These are phyloP conservation scores for Rachicladosporium sp. DNA, from an alignment of 2,329 filamentous ascomycete genomes.

Conservation along the genomic window DNA sequence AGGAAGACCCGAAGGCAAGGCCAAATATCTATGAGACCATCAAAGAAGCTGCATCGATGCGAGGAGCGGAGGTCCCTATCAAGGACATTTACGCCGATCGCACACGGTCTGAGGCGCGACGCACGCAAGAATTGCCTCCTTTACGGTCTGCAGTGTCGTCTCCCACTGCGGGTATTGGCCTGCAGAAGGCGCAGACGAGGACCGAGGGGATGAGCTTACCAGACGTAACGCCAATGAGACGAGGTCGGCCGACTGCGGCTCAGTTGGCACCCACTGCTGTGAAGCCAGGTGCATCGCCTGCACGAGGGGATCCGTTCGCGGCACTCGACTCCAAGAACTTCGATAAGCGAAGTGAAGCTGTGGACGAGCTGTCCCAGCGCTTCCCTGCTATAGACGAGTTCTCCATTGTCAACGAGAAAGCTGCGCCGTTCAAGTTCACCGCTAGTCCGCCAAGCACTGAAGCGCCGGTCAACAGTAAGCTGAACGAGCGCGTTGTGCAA, in stretches of 20 bases:
- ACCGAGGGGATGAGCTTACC: constrained; percentile 64
- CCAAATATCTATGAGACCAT: constrained; percentile 94
- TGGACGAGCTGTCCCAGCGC: constrained; percentile 69
- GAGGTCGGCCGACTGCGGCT: constrained; percentile 57
- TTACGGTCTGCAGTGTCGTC: constrained; percentile 30
- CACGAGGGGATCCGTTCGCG: constrained; percentile 75
- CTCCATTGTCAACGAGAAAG: constrained; percentile 73
- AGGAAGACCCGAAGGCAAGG: constrained; percentile 63
- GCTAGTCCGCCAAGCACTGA: constrained; percentile 5
- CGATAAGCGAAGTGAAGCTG: constrained; percentile 36
- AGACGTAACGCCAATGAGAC: constrained; percentile 85
- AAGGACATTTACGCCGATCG: constrained; percentile 53
- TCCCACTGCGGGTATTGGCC: constrained; percentile 44
- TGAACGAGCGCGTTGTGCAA: constrained; percentile 58
- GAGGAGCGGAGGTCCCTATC: constrained; percentile 70
- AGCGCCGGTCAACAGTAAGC: constrained; percentile 32
- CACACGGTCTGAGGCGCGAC: constrained; percentile 53
- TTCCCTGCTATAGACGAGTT: constrained; percentile 94
- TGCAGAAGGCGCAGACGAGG: constrained; percentile 65
- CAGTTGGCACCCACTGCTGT: constrained; percentile 29
- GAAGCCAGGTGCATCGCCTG: constrained; percentile 35
- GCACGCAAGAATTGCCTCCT: constrained; percentile 47
- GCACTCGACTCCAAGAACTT: constrained; percentile 61
- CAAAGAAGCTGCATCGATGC: constrained; percentile 76
- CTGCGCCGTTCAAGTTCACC: constrained; percentile 67